Evolutionary conservation across 371 early-diverging fungal genomes (phyloP).

Genomic region (Blastocladiella emersonii): DNA sequence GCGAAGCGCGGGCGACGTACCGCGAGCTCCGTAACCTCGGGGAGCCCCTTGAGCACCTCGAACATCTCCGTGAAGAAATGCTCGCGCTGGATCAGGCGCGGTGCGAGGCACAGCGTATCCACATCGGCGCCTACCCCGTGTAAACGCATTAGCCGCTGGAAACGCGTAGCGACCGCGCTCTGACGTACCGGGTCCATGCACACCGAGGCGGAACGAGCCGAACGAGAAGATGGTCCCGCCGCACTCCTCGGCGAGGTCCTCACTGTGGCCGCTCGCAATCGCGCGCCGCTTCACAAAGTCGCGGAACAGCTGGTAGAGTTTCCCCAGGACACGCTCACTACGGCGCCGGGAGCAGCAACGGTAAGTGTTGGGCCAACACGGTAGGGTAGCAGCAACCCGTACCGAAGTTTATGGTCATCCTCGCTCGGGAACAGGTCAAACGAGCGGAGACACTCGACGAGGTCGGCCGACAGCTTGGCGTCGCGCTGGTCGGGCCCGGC

Average conservation of each 20-base stretch:
- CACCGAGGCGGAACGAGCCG: slow-evolving; percentile 98
- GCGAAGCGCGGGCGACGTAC: slow-evolving; percentile 23
- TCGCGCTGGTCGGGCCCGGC: slow-evolving; percentile 33
- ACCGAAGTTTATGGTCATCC: slow-evolving; percentile 39
- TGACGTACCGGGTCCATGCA: slow-evolving; percentile 84
- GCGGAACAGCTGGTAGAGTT: slow-evolving; percentile 70
- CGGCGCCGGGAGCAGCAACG: background rate
- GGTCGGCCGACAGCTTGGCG: slow-evolving; percentile 36
- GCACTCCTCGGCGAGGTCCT: slow-evolving; percentile 64
- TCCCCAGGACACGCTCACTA: slow-evolving; percentile 76
- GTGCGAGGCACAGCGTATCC: slow-evolving; percentile 97
- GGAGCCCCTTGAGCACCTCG: slow-evolving; percentile 61
- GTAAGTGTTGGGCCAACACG: background rate
- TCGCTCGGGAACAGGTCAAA: slow-evolving; percentile 64
- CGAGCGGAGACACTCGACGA: slow-evolving; percentile 46
- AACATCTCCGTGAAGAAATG: slow-evolving; percentile 92
- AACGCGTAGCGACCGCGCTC: background rate
- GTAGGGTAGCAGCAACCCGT: slow-evolving; percentile 21
- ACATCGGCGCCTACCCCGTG: slow-evolving; percentile 94
- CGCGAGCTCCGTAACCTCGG: slow-evolving; percentile 81
- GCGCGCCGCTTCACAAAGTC: slow-evolving; percentile 73
- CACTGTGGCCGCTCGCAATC: slow-evolving; percentile 52
- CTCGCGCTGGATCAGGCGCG: slow-evolving; percentile 82
- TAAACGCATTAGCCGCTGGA: background rate
- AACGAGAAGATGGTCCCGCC: slow-evolving; percentile 98